Evolutionary conservation across 306 rosid genomes (phyloP), one percentile per base, ranked within the genome.

Genomic region (Rosa lucieae): DNA sequence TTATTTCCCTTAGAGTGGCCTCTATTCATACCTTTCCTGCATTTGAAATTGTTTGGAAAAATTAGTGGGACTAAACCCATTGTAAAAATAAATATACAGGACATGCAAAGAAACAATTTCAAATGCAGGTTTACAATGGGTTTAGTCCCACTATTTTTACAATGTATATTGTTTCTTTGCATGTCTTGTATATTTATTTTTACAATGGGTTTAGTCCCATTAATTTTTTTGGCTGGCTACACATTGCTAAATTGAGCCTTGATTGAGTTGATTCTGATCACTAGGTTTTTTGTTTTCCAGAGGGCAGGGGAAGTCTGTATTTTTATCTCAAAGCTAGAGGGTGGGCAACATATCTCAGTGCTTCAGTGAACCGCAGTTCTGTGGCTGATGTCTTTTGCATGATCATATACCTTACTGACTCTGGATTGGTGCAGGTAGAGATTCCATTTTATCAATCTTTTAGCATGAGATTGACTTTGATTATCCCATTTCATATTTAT

Each of bases 221-320:
- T 61, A 32, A 12, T 14, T 29, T 63, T 11, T 29, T 47, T 17
- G 62, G n/a, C 67, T 52, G 6, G 42, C 61, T 26, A n/a, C 61
- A 75, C 77, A 67, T 67, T 39, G 55, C 46, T 76, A 71, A 61
- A 39, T 71, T 72, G 51, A 51, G 40, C 70, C 70, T 80, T 74
- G 73, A 17, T 17, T 4, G 59, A 53, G 63, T 58, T 58, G 15
- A 79, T 85, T 79, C 87, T 76, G 73, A 83, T 51, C 56, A 53
- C 69, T 82, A 32, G 52, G 26, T 78, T 73, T 44, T 84, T 79
- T 84, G n/a, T 56, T 81, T 89, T 72, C 87, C 89, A 95, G 98
- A 95, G 96, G 99, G 99, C 73, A 88, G 87, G 73, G 99, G 99
- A 85, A 95, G 99, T 89, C 86, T 95, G 90, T 97, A 82, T 83